Evolutionary conservation across 2,329 filamentous ascomycete species (phyloP).

Genomic region (Saccharata proteae): DNA sequence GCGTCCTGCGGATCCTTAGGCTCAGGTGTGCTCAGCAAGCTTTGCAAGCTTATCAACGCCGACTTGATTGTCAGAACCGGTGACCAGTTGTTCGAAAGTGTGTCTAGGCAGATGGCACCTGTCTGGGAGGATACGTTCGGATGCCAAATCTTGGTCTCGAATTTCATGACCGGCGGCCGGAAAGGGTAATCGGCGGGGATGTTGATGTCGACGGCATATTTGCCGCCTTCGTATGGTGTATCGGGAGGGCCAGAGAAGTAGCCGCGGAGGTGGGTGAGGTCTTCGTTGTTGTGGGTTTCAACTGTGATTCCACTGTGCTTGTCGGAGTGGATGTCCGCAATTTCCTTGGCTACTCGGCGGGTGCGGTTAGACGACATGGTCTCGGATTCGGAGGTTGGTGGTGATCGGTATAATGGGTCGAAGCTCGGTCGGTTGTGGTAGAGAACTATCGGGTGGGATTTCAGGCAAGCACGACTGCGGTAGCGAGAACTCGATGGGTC

Average conservation of each 20-base stretch:
- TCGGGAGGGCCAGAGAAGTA: conserved; percentile 78
- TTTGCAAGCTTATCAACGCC: conserved; percentile 82
- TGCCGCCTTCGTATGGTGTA: conserved; percentile 83
- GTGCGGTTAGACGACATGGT: conserved; percentile 45
- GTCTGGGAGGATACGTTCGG: conserved; percentile 93
- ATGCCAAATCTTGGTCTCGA: conserved; percentile 91
- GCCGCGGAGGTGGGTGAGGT: conserved; percentile 73
- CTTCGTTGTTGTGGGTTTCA: conserved; percentile 47
- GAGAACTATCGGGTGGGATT: no score
- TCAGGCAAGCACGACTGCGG: no score
- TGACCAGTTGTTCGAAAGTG: conserved; percentile 79
- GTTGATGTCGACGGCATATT: conserved; percentile 69
- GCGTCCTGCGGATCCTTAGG: conserved; percentile 95
- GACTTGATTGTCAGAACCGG: conserved; percentile 95
- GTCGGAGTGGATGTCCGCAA: conserved; percentile 9
- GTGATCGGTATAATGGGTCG: background rate
- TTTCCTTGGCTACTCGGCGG: conserved; percentile 41
- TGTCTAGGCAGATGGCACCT: conserved; percentile 93
- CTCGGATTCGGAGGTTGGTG: conserved; percentile 5
- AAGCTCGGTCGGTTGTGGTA: no score
- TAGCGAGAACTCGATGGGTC: no score
- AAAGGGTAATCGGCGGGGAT: conserved; percentile 90
- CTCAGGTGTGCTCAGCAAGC: conserved; percentile 84
- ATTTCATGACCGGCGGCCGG: conserved; percentile 80
- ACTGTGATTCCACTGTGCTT: conserved; percentile 28